A percentile compares a stretch with the other conserved stretches of the same genome.
These are phyloP conservation scores for Synchytrium microbalum DNA, from an alignment of 371 early-diverging fungal genomes.

Conservation along the genomic window DNA sequence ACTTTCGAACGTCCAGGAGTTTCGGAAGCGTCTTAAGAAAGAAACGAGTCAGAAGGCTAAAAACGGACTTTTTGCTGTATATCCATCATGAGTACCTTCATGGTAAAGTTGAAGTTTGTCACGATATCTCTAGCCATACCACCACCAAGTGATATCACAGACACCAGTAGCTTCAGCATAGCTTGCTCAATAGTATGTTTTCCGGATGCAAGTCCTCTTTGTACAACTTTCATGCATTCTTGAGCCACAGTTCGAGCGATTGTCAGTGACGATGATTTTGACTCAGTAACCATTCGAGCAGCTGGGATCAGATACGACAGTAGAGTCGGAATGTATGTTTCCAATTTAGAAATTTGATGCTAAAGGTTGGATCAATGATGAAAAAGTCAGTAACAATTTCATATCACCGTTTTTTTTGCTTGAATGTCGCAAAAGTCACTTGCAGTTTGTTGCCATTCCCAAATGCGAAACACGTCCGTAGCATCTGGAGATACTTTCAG, in stretches of 20 bases:
- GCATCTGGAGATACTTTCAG: conserved; percentile 19
- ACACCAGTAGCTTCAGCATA: conserved; percentile 40
- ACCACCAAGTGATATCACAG: conserved; percentile 29
- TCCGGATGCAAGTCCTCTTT: conserved; percentile 31
- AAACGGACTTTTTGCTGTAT: neutral
- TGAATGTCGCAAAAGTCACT: neutral
- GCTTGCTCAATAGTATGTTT: conserved; percentile 23
- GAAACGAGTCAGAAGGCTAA: neutral
- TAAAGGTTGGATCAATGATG: conserved; percentile 1
- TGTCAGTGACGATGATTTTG: conserved; percentile 15
- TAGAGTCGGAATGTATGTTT: conserved; percentile 27
- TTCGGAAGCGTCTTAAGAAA: conserved; percentile 19
- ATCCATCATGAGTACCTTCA: conserved; percentile 15
- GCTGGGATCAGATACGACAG: conserved; percentile 7
- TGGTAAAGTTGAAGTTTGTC: conserved; percentile 30
- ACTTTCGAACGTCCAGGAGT: conserved; percentile 24
- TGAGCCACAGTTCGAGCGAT: conserved; percentile 11
- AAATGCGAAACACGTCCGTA: conserved; percentile 28
- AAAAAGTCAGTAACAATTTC: neutral
- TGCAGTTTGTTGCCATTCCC: conserved; percentile 32
- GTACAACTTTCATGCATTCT: conserved; percentile 22
- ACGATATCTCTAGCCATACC: conserved; percentile 28
- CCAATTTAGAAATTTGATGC: conserved; percentile 24
- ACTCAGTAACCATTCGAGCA: neutral
- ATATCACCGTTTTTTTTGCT: conserved; percentile 7